phyloP scores from a whole-genome alignment of 2,329 filamentous ascomycete genomes.

The Akanthomyces dipterigenus region DNA sequence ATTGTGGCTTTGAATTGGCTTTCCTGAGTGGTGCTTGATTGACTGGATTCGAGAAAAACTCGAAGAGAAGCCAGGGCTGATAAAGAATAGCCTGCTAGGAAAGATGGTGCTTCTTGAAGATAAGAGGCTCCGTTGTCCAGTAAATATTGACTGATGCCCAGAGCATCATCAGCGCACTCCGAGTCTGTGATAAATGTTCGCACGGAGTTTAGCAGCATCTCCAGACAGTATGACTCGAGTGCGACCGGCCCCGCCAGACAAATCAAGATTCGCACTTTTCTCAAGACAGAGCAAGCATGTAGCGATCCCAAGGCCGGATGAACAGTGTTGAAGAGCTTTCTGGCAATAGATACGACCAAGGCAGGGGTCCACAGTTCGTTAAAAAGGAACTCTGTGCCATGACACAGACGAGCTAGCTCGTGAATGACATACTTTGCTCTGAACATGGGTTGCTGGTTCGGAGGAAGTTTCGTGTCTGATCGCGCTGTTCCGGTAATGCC shows the following conservation, averaged over 20 bases:
- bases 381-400: slow-evolving; percentile 59
- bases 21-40: slow-evolving; percentile 77
- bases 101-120: slow-evolving; percentile 60
- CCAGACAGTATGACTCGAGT: slow-evolving; percentile 72
- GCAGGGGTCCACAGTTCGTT: slow-evolving; percentile 67
- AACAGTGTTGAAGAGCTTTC: slow-evolving; percentile 73
- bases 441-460: slow-evolving; percentile 83
- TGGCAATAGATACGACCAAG: slow-evolving; percentile 65
- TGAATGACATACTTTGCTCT: slow-evolving; percentile 68
- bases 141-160: slow-evolving; percentile 82
- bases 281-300: slow-evolving; percentile 77
- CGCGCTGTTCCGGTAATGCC: slow-evolving; percentile 64
- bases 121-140: slow-evolving; percentile 60
- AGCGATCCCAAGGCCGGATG: slow-evolving; percentile 78
- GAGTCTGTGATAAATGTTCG: slow-evolving; percentile 72
- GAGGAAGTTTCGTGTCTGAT: slow-evolving; percentile 59
- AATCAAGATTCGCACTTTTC: slow-evolving; percentile 77
- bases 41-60: slow-evolving; percentile 65
- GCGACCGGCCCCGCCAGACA: slow-evolving; percentile 68
- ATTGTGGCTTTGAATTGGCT: slow-evolving; percentile 73
- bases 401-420: slow-evolving; percentile 72
- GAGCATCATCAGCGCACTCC: slow-evolving; percentile 83
- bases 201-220: slow-evolving; percentile 82
- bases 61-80: slow-evolving; percentile 74
- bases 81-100: slow-evolving; percentile 73